Percentiles rank a stretch among this genome's conserved stretches.
Conservation (phyloP, 1,284 basidiomycete species). For the Ganoderma leucocontextum region DNA sequence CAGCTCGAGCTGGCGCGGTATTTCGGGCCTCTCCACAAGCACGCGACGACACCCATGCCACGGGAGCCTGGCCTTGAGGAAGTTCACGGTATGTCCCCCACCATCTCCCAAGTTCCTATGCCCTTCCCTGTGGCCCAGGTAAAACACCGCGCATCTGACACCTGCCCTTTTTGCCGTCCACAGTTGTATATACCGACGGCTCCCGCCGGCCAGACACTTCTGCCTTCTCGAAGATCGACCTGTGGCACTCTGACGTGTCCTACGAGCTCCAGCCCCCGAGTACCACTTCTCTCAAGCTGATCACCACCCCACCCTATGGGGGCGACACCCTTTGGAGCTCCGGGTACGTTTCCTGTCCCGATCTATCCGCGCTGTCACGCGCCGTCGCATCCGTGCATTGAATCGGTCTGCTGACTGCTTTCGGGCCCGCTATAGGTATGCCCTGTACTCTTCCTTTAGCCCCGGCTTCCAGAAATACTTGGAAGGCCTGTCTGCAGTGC, state of each 20-base stretch:
- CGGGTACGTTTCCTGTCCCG: conserved; percentile 49
- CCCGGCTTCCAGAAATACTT: conserved; percentile 72
- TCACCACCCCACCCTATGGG: conserved; percentile 69
- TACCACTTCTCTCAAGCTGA: conserved; percentile 73
- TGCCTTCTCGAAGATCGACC: conserved; percentile 77
- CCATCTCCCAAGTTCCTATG: neutral
- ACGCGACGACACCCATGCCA: conserved; percentile 83
- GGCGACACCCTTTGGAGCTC: conserved; percentile 80
- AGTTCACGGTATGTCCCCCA: conserved; percentile 68
- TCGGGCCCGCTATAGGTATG: conserved; percentile 52
- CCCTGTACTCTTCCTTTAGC: conserved; percentile 76
- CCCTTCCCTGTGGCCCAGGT: no score
- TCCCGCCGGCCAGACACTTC: conserved; percentile 74
- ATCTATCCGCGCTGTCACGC: neutral
- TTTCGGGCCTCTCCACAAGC: conserved; percentile 84
- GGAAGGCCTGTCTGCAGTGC: conserved; percentile 70
- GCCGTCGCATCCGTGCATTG: conserved; percentile 1
- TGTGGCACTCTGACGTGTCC: conserved; percentile 86
- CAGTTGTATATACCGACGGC: conserved; percentile 76
- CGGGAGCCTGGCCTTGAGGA: conserved; percentile 77
- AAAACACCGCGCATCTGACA: neutral
- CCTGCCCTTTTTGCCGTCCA: conserved; percentile 17
- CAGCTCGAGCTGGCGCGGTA: conserved; percentile 78
- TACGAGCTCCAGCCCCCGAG: conserved; percentile 83
- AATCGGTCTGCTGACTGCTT: conserved; percentile 31